Base-by-base conservation (phyloP, 2,329 filamentous ascomycete species). In the Penicillium decumbens region DNA sequence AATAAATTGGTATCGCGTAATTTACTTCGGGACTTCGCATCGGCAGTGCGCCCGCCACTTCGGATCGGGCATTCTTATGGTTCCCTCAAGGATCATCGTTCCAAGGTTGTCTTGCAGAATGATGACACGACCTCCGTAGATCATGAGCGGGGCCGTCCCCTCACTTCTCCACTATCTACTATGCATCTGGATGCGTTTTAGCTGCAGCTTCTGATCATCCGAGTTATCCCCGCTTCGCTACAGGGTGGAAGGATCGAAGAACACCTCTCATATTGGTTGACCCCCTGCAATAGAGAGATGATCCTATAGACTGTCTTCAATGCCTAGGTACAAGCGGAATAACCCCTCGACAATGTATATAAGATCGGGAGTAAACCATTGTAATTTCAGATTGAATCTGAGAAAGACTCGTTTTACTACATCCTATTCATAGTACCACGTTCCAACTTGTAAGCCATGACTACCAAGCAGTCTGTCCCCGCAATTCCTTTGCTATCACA, bases 141-240 rank as follows among this genome's bases (percentile, higher is more conserved):
- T 46, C 43, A 24, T 32, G 38, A 41, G 48, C 43, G 48, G 48
- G 48, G 38, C 43, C 29, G n/a, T 43, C 48, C 39, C 39, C 48
- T 50, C 48, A 46, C 48, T 41, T 50, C 48, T 50, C 43, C 39
- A 39, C 48, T 45, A 33, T 7, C 3, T 25, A 24, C 3, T 25
- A 24, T 46, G 48, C 48, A 46, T 50, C 40, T 29, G 13, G 4
- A 30, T 25, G n/a, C 8, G 9, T 29, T 15, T 3, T 9, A 41
- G 13, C 23, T 29, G 24, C 15, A 27, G 27, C 27, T 20, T 25
- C 23, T 23, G 43, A 32, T 39, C 33, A 43, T 33, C n/a, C n/a
- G n/a, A n/a, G n/a, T n/a, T n/a, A n/a, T n/a, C 40, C 40, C 43
- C 39, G 48, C 37, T 9, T 20, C 6, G 10, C 27, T 32, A 13